phyloP scores from a whole-genome alignment of 495 filamentous ascomycete genomes.

The Jackrogersella minutella region DNA sequence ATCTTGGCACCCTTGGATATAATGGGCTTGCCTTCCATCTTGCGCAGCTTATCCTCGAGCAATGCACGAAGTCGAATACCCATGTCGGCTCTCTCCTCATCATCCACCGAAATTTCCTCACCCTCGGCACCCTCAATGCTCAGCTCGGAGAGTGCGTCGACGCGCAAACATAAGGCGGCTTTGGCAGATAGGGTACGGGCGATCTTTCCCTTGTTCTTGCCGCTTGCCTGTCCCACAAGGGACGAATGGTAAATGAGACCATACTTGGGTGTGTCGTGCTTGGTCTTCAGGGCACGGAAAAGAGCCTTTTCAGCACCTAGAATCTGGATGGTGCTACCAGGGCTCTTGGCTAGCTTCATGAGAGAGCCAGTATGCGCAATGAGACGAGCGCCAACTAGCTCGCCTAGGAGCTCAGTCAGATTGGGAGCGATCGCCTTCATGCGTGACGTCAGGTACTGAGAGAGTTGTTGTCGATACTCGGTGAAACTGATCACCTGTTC shows the following conservation, averaged over 20 bases:
- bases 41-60: slow-evolving; percentile 85
- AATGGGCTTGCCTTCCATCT: slow-evolving; percentile 90
- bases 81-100: slow-evolving; percentile 83
- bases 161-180: slow-evolving; percentile 88
- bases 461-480: slow-evolving; percentile 87
- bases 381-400: slow-evolving; percentile 92
- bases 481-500: slow-evolving; percentile 92
- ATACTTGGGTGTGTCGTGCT: slow-evolving; percentile 99
- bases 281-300: slow-evolving; percentile 97
- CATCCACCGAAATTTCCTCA: slow-evolving; percentile 74
- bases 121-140: slow-evolving; percentile 61
- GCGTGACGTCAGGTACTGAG: slow-evolving; percentile 85
- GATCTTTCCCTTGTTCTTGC: slow-evolving; percentile 99
- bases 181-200: slow-evolving; percentile 94
- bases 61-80: slow-evolving; percentile 76
- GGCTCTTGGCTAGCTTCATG: slow-evolving; percentile 95
- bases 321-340: slow-evolving; percentile 96
- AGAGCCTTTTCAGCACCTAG: slow-evolving; percentile 98
- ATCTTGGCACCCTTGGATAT: slow-evolving; percentile 77
- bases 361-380: slow-evolving; percentile 96
- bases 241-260: slow-evolving; percentile 99
- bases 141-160: slow-evolving; percentile 89
- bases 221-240: slow-evolving; percentile 93
- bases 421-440: slow-evolving; percentile 99
- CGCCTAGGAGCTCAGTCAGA: slow-evolving; percentile 90